These are phyloP conservation scores for Chrysoporthe cubensis DNA, from an alignment of 2,329 filamentous ascomycete species.

Conservation along the genomic window DNA sequence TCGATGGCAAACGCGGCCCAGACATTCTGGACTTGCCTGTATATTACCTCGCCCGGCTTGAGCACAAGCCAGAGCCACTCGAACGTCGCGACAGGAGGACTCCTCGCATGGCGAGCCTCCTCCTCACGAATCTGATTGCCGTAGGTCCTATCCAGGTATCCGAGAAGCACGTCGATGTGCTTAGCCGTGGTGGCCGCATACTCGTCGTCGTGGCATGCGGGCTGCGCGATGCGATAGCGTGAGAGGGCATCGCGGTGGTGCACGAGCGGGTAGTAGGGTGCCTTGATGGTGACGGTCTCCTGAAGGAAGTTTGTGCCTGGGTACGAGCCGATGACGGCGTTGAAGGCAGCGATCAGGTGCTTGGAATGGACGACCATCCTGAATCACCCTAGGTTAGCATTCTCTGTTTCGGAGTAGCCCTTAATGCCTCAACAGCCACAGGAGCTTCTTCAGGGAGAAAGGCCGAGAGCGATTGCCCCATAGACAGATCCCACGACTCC, in stretches of 20 bases:
- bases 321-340: slow-evolving; percentile 53
- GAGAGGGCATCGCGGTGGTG: slow-evolving; percentile 50
- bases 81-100: slow-evolving; percentile 47
- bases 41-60: slow-evolving; percentile 50
- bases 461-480: too few relatives aligned
- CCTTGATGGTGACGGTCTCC: slow-evolving; percentile 44
- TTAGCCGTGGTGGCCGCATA: slow-evolving; percentile 45
- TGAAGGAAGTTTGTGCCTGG: slow-evolving; percentile 45
- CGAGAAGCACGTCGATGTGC: slow-evolving; percentile 51
- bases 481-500: too few relatives aligned
- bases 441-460: not conserved
- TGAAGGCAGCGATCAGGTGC: slow-evolving; percentile 51
- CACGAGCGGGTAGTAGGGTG: slow-evolving; percentile 53
- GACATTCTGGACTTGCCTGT: slow-evolving; percentile 43
- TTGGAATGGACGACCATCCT: slow-evolving; percentile 49
- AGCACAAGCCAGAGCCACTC: slow-evolving; percentile 52
- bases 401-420: not conserved
- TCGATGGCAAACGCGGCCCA: slow-evolving; percentile 50
- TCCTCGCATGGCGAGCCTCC: slow-evolving; percentile 43
- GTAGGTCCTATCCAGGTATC: slow-evolving; percentile 46
- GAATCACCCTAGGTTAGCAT: not conserved
- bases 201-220: slow-evolving; percentile 44
- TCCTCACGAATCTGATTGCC: slow-evolving; percentile 46
- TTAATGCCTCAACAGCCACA: not conserved
- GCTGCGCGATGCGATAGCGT: slow-evolving; percentile 47